Percentiles rank a stretch among this genome's conserved stretches.
Evolutionary conservation across 2,329 filamentous ascomycete species (phyloP).

Genomic region (Chalaropsis ovoidea): DNA sequence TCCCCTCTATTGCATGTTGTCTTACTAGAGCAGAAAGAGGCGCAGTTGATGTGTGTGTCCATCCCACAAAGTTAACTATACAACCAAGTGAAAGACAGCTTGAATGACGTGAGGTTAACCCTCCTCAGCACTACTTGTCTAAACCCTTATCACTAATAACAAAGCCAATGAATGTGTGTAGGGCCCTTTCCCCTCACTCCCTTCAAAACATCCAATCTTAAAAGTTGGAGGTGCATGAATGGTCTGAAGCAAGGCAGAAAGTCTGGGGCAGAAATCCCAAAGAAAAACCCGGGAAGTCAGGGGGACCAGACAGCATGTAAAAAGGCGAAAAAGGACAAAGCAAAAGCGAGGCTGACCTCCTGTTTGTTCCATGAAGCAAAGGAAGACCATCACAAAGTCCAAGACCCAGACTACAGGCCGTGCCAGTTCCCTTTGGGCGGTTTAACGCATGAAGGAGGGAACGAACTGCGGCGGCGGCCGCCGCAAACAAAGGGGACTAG

Average conservation of each 20-base stretch:
- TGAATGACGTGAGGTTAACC: background rate
- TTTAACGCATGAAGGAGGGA: background rate
- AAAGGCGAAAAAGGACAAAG: background rate
- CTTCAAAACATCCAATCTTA: background rate
- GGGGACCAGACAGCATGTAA: background rate
- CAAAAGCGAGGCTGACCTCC: constrained; percentile 5
- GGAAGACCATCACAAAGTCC: too few relatives aligned
- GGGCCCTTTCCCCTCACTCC: background rate
- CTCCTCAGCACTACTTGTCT: background rate
- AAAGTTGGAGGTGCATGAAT: background rate
- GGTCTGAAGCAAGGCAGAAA: background rate
- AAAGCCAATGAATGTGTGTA: background rate
- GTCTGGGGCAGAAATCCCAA: background rate
- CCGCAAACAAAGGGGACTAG: background rate
- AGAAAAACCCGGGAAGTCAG: background rate
- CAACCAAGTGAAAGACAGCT: background rate
- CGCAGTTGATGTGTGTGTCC: background rate
- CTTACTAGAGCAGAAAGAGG: background rate
- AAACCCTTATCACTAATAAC: background rate
- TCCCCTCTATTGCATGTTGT: too few relatives aligned
- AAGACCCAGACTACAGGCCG: background rate
- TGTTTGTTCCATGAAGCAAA: background rate
- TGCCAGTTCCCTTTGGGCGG: background rate
- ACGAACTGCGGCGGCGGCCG: background rate
- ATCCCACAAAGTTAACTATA: too few relatives aligned